Evolutionary conservation across 148 eudicot species (phyloP).

Genomic region (Silene conica): DNA sequence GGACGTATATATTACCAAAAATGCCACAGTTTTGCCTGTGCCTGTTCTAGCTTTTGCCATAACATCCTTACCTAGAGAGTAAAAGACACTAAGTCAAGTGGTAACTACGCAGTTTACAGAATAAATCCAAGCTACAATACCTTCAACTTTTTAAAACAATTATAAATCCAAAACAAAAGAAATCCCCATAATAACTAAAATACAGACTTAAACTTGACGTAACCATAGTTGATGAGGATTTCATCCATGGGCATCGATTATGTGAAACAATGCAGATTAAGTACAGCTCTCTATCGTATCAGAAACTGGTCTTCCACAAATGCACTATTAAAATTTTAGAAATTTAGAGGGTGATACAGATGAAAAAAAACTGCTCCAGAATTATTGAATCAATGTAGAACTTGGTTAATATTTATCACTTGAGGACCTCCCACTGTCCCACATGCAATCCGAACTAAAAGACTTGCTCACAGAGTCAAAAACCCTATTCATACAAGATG

Average conservation of each 20-base stretch:
- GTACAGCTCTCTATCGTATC: background rate
- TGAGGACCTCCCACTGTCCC: background rate
- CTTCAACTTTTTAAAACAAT: background rate
- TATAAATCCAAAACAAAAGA: background rate
- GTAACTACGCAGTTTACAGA: background rate
- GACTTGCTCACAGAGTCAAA: too few relatives aligned
- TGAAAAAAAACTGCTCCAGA: background rate
- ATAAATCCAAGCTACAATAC: background rate
- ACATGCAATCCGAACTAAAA: background rate
- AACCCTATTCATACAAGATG: background rate
- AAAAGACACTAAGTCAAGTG: slow-evolving; percentile 8
- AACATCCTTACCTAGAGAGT: slow-evolving; percentile 83
- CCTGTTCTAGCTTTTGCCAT: slow-evolving; percentile 97
- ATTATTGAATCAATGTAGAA: too few relatives aligned
- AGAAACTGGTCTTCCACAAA: background rate
- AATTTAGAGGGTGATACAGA: background rate
- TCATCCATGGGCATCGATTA: background rate
- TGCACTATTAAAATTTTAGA: background rate
- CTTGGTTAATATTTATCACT: background rate
- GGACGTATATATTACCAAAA: slow-evolving; percentile 56
- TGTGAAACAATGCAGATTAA: background rate
- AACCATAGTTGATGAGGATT: background rate
- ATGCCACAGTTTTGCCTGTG: slow-evolving; percentile 99
- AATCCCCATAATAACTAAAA: background rate
- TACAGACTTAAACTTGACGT: background rate